These are phyloP conservation scores for Penicillium glabrum DNA, from an alignment of 2,329 filamentous ascomycete species.

Conservation along the genomic window DNA sequence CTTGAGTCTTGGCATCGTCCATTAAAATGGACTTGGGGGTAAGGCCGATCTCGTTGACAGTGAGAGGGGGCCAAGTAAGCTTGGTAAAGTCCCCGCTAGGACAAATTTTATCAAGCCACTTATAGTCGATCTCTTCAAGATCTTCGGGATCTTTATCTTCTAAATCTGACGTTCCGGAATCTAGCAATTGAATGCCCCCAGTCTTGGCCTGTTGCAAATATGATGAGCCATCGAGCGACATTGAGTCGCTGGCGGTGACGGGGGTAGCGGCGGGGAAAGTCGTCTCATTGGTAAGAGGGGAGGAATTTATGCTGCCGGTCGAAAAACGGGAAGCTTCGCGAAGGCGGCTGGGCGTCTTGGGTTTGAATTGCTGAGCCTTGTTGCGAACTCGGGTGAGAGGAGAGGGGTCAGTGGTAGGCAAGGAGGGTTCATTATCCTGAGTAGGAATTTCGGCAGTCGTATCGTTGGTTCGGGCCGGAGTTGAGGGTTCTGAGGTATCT, in stretches of 20 bases:
- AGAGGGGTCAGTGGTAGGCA: conserved; percentile 22
- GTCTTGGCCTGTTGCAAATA: background rate
- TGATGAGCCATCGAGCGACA: background rate
- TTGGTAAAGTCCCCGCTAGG: background rate
- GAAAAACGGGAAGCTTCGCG: conserved; percentile 33
- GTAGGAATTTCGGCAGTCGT: conserved; percentile 13
- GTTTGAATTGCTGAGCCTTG: conserved; percentile 43
- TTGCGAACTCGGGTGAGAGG: conserved; percentile 36
- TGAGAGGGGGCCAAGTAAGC: background rate
- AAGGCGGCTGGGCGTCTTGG: conserved; percentile 44
- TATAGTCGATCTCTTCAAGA: background rate
- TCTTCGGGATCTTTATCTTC: background rate
- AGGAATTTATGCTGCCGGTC: background rate
- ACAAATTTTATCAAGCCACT: background rate
- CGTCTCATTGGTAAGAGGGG: background rate
- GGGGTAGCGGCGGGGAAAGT: too few species aligned
- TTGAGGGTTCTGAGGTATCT: background rate
- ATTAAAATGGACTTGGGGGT: background rate
- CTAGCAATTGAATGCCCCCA: background rate
- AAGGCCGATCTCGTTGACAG: background rate
- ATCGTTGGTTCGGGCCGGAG: conserved; percentile 11
- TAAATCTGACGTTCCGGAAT: background rate
- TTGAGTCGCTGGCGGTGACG: background rate
- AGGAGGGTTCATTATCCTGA: conserved; percentile 11
- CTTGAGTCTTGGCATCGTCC: background rate